phyloP scores from a whole-genome alignment of 225 moss, liverwort and hornwort genomes.

The Polytrichum formosum region DNA sequence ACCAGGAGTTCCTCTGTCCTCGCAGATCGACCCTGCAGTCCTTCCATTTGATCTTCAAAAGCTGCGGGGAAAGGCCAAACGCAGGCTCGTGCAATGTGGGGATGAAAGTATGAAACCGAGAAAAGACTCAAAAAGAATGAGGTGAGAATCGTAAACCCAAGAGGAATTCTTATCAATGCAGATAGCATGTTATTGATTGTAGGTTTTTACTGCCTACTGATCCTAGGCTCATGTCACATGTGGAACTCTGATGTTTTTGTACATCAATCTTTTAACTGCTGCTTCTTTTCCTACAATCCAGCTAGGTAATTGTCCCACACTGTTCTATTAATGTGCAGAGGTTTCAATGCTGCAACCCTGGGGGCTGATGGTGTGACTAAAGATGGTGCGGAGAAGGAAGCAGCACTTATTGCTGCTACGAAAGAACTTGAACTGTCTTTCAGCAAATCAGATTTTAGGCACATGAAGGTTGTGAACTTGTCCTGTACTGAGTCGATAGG shows the following conservation, averaged over 20 bases:
- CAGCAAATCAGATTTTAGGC: constrained; percentile 87
- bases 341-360: constrained; percentile 82
- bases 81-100: constrained; percentile 33
- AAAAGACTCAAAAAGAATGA: constrained; percentile 44
- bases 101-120: constrained; percentile 33
- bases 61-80: constrained; percentile 49
- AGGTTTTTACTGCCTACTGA: too few species aligned
- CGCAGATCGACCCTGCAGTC: constrained; percentile 29
- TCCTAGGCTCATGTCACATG: too few species aligned
- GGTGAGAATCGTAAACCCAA: constrained; percentile 28
- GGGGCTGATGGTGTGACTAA: constrained; percentile 50
- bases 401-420: constrained; percentile 77
- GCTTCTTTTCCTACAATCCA: too few species aligned
- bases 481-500: background rate
- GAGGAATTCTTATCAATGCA: too few species aligned
- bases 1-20: constrained; percentile 30
- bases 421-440: constrained; percentile 92
- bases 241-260: too few species aligned
- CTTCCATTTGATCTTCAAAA: constrained; percentile 68
- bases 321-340: constrained; percentile 29
- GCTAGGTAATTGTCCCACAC: background rate
- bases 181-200: too few species aligned
- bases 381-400: constrained; percentile 77
- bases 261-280: too few species aligned
- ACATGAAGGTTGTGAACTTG: constrained; percentile 63